Conservation (phyloP, 2,329 filamentous ascomycete species). For the Alternaria novae-zelandiae region DNA sequence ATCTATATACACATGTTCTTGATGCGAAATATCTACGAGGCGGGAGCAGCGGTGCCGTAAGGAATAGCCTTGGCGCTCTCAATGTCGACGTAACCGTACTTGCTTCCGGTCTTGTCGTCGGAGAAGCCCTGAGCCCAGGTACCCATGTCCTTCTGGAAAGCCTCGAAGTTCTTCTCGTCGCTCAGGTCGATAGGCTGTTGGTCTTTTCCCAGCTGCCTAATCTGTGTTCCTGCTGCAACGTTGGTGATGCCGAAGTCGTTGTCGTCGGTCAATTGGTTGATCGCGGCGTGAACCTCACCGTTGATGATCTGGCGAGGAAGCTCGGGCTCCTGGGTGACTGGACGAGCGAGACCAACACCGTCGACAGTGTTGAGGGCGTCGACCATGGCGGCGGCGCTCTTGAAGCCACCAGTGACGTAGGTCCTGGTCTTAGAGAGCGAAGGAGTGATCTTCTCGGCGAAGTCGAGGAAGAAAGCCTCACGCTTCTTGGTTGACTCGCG, state of each 20-base stretch:
- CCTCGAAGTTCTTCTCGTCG: slow-evolving; percentile 54
- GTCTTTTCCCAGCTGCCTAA: slow-evolving; percentile 60
- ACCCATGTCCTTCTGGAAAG: slow-evolving; percentile 58
- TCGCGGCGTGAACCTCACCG: slow-evolving; percentile 53
- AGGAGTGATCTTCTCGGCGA: slow-evolving; percentile 60
- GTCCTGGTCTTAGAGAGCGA: slow-evolving; percentile 64
- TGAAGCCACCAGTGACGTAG: slow-evolving; percentile 66
- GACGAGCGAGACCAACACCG: slow-evolving; percentile 65
- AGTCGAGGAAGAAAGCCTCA: slow-evolving; percentile 67
- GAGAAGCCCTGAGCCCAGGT: slow-evolving; percentile 52
- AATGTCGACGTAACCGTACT: slow-evolving; percentile 57
- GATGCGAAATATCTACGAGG: background rate
- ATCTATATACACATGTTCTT: background rate
- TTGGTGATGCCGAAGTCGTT: slow-evolving; percentile 60
- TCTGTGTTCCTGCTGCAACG: slow-evolving; percentile 58
- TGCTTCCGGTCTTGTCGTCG: slow-evolving; percentile 47
- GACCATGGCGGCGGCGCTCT: slow-evolving; percentile 63
- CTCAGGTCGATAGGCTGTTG: slow-evolving; percentile 61
- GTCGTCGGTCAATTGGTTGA: slow-evolving; percentile 57
- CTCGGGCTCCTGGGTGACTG: slow-evolving; percentile 59
- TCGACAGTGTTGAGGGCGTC: slow-evolving; percentile 64
- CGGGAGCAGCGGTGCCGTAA: slow-evolving; percentile 38
- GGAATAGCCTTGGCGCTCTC: slow-evolving; percentile 45
- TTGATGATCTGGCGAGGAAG: slow-evolving; percentile 55
- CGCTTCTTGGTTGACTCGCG: slow-evolving; percentile 62